These are phyloP conservation scores for Hypoxylon rubiginosum DNA, from an alignment of 2,329 filamentous ascomycete genomes.

Conservation along the genomic window DNA sequence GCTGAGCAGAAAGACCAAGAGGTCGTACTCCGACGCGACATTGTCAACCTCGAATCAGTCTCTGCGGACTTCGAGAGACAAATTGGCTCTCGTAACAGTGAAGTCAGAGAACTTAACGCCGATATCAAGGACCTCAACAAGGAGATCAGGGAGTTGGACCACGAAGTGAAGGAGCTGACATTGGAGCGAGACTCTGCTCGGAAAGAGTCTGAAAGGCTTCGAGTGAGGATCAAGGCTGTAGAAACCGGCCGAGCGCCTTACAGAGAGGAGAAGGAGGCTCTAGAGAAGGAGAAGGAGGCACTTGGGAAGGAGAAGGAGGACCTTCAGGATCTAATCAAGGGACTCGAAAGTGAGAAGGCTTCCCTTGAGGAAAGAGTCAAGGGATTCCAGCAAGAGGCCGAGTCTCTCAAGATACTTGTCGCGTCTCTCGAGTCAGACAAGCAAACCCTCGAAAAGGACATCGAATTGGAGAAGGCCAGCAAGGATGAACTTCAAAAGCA, in stretches of 20 bases:
- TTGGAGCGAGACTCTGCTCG: constrained; percentile 33
- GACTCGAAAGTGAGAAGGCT: constrained; percentile 46
- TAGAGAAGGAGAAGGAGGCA: constrained; percentile 43
- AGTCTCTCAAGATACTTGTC: constrained; percentile 48
- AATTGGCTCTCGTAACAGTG: constrained; percentile 46
- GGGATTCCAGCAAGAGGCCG: constrained; percentile 49
- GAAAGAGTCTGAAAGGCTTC: constrained; percentile 19
- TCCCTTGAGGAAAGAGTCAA: constrained; percentile 48
- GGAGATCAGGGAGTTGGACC: constrained; percentile 41
- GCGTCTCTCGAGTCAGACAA: constrained; percentile 41
- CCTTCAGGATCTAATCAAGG: constrained; percentile 48
- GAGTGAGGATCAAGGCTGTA: constrained; percentile 38
- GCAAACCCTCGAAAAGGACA: constrained; percentile 33
- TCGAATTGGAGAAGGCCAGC: constrained; percentile 23
- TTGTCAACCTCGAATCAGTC: constrained; percentile 43
- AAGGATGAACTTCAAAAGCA: constrained; percentile 38
- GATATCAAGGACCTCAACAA: constrained; percentile 47
- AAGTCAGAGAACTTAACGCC: constrained; percentile 44
- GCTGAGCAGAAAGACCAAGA: constrained; percentile 46
- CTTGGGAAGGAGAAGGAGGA: constrained; percentile 49
- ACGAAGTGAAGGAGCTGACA: constrained; percentile 45
- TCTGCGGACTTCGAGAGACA: constrained; percentile 45
- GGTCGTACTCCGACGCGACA: constrained; percentile 44
- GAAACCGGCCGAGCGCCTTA: constrained; percentile 35
- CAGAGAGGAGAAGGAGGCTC: constrained; percentile 43